Evolutionary conservation across 108 stramenopile species (phyloP).

Genomic region (Pseudonitzschia pungens): DNA sequence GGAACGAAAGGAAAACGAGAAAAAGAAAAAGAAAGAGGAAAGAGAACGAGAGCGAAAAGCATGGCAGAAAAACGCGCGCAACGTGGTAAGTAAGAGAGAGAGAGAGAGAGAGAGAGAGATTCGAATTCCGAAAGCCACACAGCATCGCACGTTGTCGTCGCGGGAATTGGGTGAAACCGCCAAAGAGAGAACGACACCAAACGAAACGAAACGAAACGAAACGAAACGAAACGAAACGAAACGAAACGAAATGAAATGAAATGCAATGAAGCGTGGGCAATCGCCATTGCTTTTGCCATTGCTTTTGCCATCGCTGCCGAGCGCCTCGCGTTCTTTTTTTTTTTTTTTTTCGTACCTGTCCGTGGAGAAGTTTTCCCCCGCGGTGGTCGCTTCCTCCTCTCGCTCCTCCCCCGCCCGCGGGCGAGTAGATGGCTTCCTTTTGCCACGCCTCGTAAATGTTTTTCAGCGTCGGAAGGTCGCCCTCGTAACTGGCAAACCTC

Average conservation of each 20-base stretch:
- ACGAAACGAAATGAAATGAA: not conserved
- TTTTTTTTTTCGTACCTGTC: conserved; percentile 17
- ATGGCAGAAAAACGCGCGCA: not conserved
- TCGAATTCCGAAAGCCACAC: no score
- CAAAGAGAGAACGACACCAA: not conserved
- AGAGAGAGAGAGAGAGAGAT: no score
- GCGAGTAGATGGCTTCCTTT: conserved; percentile 65
- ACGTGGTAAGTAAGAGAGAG: no score
- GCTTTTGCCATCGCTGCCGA: no score
- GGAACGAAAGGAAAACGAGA: not conserved
- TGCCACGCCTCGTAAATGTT: conserved; percentile 92
- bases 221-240: not conserved
- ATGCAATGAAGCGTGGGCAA: no score
- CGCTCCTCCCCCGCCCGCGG: not conserved
- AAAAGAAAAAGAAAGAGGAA: not conserved
- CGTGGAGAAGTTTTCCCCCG: conserved; percentile 55
- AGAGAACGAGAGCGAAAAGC: not conserved
- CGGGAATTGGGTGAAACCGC: no score
- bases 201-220: not conserved
- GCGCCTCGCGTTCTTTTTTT: no score
- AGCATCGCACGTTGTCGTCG: no score
- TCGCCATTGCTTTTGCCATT: no score
- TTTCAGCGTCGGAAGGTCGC: conserved; percentile 92
- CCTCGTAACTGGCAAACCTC: conserved; percentile 84
- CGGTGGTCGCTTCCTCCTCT: conserved; percentile 37